Evolutionary conservation across 176 grass and related monocot species (phyloP).

Genomic region (Guadua angustifolia): DNA sequence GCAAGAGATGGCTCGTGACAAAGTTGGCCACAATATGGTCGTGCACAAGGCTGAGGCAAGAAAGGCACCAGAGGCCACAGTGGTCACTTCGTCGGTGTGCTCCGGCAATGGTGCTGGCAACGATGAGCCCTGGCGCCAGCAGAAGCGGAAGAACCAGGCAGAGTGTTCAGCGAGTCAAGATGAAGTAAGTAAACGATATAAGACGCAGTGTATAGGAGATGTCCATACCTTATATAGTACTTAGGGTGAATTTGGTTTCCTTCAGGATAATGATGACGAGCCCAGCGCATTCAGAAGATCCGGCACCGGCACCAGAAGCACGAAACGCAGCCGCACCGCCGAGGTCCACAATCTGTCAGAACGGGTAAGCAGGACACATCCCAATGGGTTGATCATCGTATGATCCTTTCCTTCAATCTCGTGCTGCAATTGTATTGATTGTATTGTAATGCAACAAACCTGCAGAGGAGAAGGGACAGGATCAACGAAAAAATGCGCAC

Average conservation of each 20-base stretch:
- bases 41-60: slow-evolving; percentile 33
- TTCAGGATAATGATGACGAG: slow-evolving; percentile 68
- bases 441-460: slow-evolving; percentile 22
- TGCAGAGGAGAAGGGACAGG: slow-evolving; percentile 74
- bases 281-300: slow-evolving; percentile 45
- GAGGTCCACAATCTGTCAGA: slow-evolving; percentile 96
- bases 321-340: slow-evolving; percentile 72
- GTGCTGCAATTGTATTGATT: slow-evolving; percentile 17
- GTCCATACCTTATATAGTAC: neutral
- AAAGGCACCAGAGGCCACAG: slow-evolving; percentile 35
- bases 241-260: neutral
- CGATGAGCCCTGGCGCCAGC: slow-evolving; percentile 44
- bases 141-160: slow-evolving; percentile 58
- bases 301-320: slow-evolving; percentile 38
- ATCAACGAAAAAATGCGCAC: slow-evolving; percentile 72
- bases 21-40: neutral
- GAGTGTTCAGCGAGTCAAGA: slow-evolving; percentile 58
- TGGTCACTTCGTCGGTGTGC: slow-evolving; percentile 46
- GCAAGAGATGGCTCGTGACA: slow-evolving; percentile 32
- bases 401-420: neutral
- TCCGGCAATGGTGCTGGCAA: slow-evolving; percentile 54
- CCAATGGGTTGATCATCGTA: slow-evolving; percentile 7
- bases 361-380: slow-evolving; percentile 60
- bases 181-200: slow-evolving; percentile 52
- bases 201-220: neutral